Evolutionary conservation across 441 rosid species (phyloP).

Genomic region (Lepidium campestre): DNA sequence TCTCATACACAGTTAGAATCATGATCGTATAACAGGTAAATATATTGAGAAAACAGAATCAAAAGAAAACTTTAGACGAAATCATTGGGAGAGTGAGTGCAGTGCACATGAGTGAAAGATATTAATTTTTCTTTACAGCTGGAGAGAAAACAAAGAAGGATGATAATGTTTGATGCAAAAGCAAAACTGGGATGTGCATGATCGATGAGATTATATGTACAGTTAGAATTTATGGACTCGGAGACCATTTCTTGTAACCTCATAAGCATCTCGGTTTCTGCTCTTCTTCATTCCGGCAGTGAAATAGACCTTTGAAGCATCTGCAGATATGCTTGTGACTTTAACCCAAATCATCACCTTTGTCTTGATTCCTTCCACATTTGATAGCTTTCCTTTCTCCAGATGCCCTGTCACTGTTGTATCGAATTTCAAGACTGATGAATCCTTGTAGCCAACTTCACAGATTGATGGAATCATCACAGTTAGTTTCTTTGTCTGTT

Average conservation of each 20-base stretch:
- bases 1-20: too few relatives aligned
- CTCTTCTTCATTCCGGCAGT: conserved; percentile 71
- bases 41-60: too few relatives aligned
- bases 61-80: too few relatives aligned
- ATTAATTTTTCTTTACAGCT: not conserved
- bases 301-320: conserved; percentile 67
- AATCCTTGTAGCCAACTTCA: conserved; percentile 93
- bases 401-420: conserved; percentile 62
- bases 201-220: too few relatives aligned
- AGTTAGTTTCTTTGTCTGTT: conserved; percentile 61
- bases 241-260: conserved; percentile 72
- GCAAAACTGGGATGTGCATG: not conserved
- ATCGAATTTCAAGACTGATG: conserved; percentile 70
- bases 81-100: too few relatives aligned
- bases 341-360: conserved; percentile 86
- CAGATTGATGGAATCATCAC: conserved; percentile 65
- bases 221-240: conserved; percentile 57
- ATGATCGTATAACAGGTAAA: too few relatives aligned
- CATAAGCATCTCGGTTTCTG: conserved; percentile 62
- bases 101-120: not conserved
- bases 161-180: not conserved
- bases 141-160: not conserved
- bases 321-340: conserved; percentile 63
- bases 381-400: conserved; percentile 74
- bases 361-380: conserved; percentile 84